These are phyloP conservation scores for Boletus bicolor DNA, from an alignment of 768 basidiomycete genomes.

Conservation along the genomic window DNA sequence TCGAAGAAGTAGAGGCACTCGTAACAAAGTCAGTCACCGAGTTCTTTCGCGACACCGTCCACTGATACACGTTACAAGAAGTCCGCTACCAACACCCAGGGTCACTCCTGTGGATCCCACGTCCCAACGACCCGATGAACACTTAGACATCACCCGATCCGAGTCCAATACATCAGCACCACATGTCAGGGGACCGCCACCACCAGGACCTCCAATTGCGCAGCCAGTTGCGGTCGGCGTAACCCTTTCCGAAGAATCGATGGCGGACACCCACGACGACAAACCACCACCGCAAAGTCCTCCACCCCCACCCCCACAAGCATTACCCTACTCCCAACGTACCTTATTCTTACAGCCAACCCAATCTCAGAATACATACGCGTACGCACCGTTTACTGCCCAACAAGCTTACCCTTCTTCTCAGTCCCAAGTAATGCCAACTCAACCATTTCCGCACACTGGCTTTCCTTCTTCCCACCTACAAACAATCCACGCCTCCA, in stretches of 20 bases:
- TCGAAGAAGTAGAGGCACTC: conserved; percentile 36
- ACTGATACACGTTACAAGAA: conserved; percentile 40
- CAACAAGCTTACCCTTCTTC: conserved; percentile 19
- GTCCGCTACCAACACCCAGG: conserved; percentile 60
- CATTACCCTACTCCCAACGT: conserved; percentile 11
- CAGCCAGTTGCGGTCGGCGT: not conserved
- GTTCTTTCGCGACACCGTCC: conserved; percentile 8
- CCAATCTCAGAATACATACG: conserved; percentile 19
- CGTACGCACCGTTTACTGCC: conserved; percentile 10
- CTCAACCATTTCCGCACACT: conserved; percentile 15
- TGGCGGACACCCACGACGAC: not conserved
- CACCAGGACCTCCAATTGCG: not conserved
- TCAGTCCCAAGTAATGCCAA: conserved; percentile 19
- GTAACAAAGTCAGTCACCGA: conserved; percentile 43
- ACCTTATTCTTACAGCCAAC: conserved; percentile 13
- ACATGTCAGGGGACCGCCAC: not conserved
- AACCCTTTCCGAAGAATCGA: conserved; percentile 4
- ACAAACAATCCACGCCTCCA: conserved; percentile 8
- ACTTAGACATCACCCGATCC: not conserved
- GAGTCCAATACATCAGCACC: conserved; percentile 1
- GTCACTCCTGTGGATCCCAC: conserved; percentile 45
- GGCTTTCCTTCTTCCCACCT: conserved; percentile 18
- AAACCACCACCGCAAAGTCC: not conserved
- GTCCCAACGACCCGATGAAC: conserved; percentile 11
- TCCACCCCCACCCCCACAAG: conserved; percentile 8